Base-by-base conservation (phyloP, 768 basidiomycete species). In the Tylopilus felleus region DNA sequence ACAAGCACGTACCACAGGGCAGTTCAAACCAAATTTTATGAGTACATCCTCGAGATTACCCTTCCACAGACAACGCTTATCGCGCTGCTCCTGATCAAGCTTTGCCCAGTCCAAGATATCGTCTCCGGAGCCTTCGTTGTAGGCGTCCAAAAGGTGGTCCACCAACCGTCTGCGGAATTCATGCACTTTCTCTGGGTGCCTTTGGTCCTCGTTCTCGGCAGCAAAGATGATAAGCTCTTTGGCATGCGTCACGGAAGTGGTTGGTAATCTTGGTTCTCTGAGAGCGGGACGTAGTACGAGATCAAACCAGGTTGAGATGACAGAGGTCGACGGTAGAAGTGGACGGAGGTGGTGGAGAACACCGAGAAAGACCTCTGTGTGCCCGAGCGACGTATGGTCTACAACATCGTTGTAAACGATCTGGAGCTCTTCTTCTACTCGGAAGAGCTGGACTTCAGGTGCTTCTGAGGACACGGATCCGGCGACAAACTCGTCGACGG, bases 291-390 rank as follows among this genome's bases (percentile, higher is more conserved):
- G 84, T 3, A 93, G 75, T 25, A 88, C 77, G 31, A 88, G 77
- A 66, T 93, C 89, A 67, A 90, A 93, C 91, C 91, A 93, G 25
- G 76, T 77, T 2, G 84, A 84, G 52, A 90, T 85, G 51, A 91
- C 74, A 23, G 86, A 87, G 7, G 76, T 76, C 8, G 86, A 72
- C 3, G 86, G 75, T 8, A 90, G 72, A 27, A 88, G 74, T 13
- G 84, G 79, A 10, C 75, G 74, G 25, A 92, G 76, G 60, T 82
- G 82, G 57, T 79, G 77, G 7, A 92, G 75, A 17, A 88, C 77
- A 23, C 79, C 76, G 12, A 93, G 76, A 60, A 93, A 84, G 14
- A 82, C 69, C 62, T 89, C 86, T 4, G 77, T 78, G 61, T 90
- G 87, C 22, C 73, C 73, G 36, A 81, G 71, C 23, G 79, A 80